These are phyloP conservation scores for Clonostachys sp. DNA, from an alignment of 2,329 filamentous ascomycete genomes.

Conservation along the genomic window DNA sequence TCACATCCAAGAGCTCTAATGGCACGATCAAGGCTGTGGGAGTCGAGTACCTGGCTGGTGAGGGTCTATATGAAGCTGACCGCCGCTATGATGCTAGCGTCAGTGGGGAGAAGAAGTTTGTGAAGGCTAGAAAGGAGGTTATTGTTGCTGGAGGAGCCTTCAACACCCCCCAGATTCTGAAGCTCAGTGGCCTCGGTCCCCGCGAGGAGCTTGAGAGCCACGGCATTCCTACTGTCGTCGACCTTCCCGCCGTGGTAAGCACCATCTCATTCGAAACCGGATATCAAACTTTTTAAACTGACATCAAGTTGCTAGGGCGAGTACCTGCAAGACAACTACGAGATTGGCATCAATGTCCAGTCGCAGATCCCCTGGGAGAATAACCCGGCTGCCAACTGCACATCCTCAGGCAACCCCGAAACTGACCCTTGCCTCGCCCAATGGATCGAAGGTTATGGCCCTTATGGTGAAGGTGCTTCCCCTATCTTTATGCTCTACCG, in stretches of 20 bases:
- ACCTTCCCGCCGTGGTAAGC: slow-evolving; percentile 50
- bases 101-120: not conserved
- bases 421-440: slow-evolving; percentile 27
- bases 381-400: slow-evolving; percentile 20
- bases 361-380: slow-evolving; percentile 6
- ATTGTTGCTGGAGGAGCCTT: slow-evolving; percentile 45
- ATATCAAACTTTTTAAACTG: not conserved
- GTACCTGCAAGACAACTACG: slow-evolving; percentile 56
- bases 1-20: not conserved
- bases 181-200: slow-evolving; percentile 43
- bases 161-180: slow-evolving; percentile 48
- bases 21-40: slow-evolving; percentile 25
- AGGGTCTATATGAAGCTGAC: slow-evolving; percentile 11
- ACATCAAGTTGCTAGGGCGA: slow-evolving; percentile 18
- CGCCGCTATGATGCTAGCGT: not conserved
- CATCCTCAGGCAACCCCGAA: slow-evolving; percentile 10
- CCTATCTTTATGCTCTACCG: slow-evolving; percentile 31
- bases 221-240: slow-evolving; percentile 35
- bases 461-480: slow-evolving; percentile 13
- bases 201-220: slow-evolving; percentile 27
- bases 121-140: slow-evolving; percentile 25
- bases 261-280: too few relatives aligned
- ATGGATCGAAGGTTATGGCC: slow-evolving; percentile 23
- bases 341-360: slow-evolving; percentile 15
- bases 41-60: slow-evolving; percentile 19